A percentile compares a stretch with the other conserved stretches of the same genome.
Evolutionary conservation across 2,329 filamentous ascomycete genomes (phyloP).

Genomic region (Sporothrix euskadiensis): DNA sequence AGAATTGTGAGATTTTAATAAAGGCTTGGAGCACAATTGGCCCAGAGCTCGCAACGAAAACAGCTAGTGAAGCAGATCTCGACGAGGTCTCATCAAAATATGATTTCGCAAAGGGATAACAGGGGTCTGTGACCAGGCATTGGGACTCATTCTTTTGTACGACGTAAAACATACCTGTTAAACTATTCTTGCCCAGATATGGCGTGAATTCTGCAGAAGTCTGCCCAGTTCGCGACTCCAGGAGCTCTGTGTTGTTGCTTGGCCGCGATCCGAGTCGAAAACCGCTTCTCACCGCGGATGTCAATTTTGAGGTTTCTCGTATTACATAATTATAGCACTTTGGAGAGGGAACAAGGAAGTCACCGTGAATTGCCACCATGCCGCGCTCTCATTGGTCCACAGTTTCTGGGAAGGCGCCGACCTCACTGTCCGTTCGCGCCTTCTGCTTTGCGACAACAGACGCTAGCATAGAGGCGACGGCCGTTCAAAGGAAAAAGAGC

Average conservation of each 20-base stretch:
- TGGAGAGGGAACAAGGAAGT: not conserved
- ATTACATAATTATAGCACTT: constrained; percentile 7
- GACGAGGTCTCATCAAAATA: not conserved
- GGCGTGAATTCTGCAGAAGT: not conserved
- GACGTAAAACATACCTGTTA: not conserved
- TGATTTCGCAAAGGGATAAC: not conserved
- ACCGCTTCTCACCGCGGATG: not conserved
- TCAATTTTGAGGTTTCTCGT: constrained; percentile 13
- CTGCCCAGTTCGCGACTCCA: not conserved
- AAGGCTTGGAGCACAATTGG: not conserved
- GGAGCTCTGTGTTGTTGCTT: not conserved
- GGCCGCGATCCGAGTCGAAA: not conserved
- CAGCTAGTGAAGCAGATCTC: too few species aligned
- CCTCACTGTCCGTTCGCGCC: not conserved
- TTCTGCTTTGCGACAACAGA: not conserved
- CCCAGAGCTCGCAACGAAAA: not conserved
- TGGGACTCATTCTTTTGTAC: too few species aligned
- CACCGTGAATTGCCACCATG: not conserved
- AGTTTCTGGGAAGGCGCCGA: not conserved
- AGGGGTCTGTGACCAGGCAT: too few species aligned
- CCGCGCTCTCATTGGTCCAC: not conserved
- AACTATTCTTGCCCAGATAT: not conserved
- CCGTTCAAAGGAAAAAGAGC: not conserved
- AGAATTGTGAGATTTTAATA: not conserved
- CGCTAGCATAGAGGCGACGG: not conserved